Evolutionary conservation across 2,329 filamentous ascomycete genomes (phyloP), one percentile per base, ranked within the genome.

Genomic region (Talaromyces sp.): DNA sequence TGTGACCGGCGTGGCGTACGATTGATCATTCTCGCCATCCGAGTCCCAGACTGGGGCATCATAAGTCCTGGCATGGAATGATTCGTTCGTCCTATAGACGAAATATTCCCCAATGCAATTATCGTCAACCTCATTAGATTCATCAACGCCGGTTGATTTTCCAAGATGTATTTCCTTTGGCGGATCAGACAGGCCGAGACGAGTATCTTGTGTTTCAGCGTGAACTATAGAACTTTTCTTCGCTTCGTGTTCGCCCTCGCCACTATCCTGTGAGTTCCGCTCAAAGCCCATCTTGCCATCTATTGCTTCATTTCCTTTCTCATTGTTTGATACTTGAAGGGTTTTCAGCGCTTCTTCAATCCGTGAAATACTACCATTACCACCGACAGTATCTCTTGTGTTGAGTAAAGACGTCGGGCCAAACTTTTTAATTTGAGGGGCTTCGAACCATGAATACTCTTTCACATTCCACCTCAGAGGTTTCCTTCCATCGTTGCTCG

Each of bases 11-110:
- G 59, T 2, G 16, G 14, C 35, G 23, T 61, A 61, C 25, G 59
- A 55, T 16, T 25, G 39, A 18, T 61, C 48, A 55, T 46, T 37
- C 4, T 55, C 48, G 21, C n/a, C 37, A 12, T 61, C 48, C 2
- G 59, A 61, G 23, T 61, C 48, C 59, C 59, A 61, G 37, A 55
- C 18, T 2, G 37, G 9, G 12, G 48, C 48, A 12, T 55, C 59
- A 11, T 56, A 61, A 55, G 2, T 55, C 18, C 48, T 55, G 37
- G 25, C 35, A 35, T 61, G 25, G 7, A 55, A 61, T 37, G 59
- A 61, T 42, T 61, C 48, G 3, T 18, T 39, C n/a, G 48, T 61
- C 35, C 59, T 42, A 44, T 61, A 55, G 14, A 61, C 23, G 11
- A 61, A 61, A 46, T 61, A 61, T 21, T 54, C n/a, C 46, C 44